These are phyloP conservation scores for Diplodia mutila DNA, from an alignment of 2,329 filamentous ascomycete species.

Conservation along the genomic window DNA sequence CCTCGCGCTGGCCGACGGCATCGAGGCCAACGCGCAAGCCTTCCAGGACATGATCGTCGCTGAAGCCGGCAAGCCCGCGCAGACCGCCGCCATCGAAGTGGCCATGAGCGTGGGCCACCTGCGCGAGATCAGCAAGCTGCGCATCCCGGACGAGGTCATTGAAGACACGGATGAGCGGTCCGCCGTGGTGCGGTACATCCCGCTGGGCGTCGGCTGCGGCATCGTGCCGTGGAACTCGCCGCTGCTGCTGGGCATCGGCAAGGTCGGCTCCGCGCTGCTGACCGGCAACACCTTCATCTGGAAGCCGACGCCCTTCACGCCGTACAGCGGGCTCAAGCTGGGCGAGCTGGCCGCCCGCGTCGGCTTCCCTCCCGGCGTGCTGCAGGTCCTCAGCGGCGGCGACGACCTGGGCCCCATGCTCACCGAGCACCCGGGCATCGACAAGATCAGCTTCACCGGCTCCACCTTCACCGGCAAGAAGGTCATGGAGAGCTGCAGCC, in stretches of 20 bases:
- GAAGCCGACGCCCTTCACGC: slow-evolving; percentile 61
- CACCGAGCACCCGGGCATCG: slow-evolving; percentile 61
- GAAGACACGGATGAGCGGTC: slow-evolving; percentile 53
- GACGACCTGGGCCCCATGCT: slow-evolving; percentile 63
- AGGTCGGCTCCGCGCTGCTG: slow-evolving; percentile 61
- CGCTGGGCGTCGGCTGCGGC: slow-evolving; percentile 51
- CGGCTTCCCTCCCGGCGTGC: slow-evolving; percentile 65
- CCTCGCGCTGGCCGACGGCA: slow-evolving; percentile 30
- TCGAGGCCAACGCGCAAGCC: slow-evolving; percentile 32
- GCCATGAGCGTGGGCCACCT: slow-evolving; percentile 33
- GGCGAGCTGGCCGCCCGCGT: slow-evolving; percentile 60
- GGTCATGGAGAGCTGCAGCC: slow-evolving; percentile 58
- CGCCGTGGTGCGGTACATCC: slow-evolving; percentile 50
- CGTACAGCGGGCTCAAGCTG: slow-evolving; percentile 62
- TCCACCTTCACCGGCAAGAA: slow-evolving; percentile 63
- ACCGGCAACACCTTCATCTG: slow-evolving; percentile 61
- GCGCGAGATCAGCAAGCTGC: slow-evolving; percentile 38
- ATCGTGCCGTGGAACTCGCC: slow-evolving; percentile 55
- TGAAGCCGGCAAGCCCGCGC: slow-evolving; percentile 34
- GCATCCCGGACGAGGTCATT: slow-evolving; percentile 45
- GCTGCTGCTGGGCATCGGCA: slow-evolving; percentile 53
- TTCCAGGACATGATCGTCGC: slow-evolving; percentile 32
- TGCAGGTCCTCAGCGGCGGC: slow-evolving; percentile 63
- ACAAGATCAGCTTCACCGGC: slow-evolving; percentile 67
- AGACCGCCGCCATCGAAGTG: slow-evolving; percentile 30